A percentile compares a stretch with the other conserved stretches of the same genome.
Evolutionary conservation across 164 flowering plant genomes (phyloP).

Genomic region (Saururus chinensis): DNA sequence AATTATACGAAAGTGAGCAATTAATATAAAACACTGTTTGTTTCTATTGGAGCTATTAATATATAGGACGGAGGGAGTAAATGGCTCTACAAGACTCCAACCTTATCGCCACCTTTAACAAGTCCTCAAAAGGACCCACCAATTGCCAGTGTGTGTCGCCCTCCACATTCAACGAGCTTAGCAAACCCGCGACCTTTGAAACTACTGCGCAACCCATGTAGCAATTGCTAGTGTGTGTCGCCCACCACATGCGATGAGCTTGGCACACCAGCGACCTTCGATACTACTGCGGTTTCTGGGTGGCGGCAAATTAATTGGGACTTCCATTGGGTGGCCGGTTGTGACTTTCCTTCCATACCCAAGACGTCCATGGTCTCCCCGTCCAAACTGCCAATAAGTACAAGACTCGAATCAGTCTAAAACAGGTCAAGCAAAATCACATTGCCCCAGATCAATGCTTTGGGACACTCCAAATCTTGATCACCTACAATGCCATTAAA

Average conservation of each 20-base stretch:
- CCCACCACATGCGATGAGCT: conserved; percentile 94
- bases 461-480: too few relatives aligned
- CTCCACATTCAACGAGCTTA: not conserved
- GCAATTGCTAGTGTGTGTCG: conserved; percentile 89
- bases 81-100: too few relatives aligned
- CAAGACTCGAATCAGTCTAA: not conserved
- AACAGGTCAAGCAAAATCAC: not conserved
- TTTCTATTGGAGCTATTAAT: too few relatives aligned
- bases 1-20: too few relatives aligned
- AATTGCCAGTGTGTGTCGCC: not conserved
- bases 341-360: conserved; percentile 88
- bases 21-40: too few relatives aligned
- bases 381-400: conserved; percentile 57
- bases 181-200: too few relatives aligned
- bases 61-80: too few relatives aligned
- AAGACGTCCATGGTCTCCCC: conserved; percentile 98
- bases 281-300: conserved; percentile 20
- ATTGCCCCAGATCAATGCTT: not conserved
- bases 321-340: conserved; percentile 92
- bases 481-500: not conserved
- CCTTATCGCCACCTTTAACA: too few relatives aligned
- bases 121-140: too few relatives aligned
- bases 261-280: conserved; percentile 69
- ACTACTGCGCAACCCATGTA: conserved; percentile 32
- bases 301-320: conserved; percentile 62